These are phyloP conservation scores for Ustilaginoidea virens DNA, from an alignment of 2,329 filamentous ascomycete species.

Conservation along the genomic window DNA sequence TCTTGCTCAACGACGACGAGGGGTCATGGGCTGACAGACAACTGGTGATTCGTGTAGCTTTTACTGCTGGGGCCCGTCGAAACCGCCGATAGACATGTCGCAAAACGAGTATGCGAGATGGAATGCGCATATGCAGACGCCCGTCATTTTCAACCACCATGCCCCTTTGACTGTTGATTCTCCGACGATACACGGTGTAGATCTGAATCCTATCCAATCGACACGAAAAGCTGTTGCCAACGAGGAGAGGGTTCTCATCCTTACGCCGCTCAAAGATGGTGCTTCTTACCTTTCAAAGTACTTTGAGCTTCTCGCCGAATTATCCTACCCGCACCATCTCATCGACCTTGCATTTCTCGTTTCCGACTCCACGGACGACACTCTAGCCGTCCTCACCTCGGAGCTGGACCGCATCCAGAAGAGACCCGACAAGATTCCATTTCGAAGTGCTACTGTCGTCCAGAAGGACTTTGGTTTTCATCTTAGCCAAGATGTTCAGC, in stretches of 20 bases:
- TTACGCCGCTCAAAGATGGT: constrained; percentile 88
- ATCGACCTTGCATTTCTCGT: constrained; percentile 94
- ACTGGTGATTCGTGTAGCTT: constrained; percentile 43
- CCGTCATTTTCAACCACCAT: constrained; percentile 93
- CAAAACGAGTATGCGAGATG: constrained; percentile 81
- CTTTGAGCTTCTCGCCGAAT: constrained; percentile 78
- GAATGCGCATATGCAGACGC: constrained; percentile 78
- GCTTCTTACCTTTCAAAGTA: constrained; percentile 70
- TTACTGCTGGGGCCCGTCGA: constrained; percentile 91
- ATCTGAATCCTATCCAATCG: constrained; percentile 75
- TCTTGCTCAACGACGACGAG: background rate
- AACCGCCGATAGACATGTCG: constrained; percentile 92
- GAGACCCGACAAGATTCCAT: constrained; percentile 63
- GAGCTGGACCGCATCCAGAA: constrained; percentile 84
- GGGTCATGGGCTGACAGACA: constrained; percentile 2
- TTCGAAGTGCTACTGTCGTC: constrained; percentile 70
- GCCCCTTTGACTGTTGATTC: constrained; percentile 73
- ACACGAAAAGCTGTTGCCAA: constrained; percentile 65
- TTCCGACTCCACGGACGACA: constrained; percentile 83
- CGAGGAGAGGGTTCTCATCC: constrained; percentile 75
- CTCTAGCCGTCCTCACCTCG: constrained; percentile 66
- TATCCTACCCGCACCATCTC: constrained; percentile 87
- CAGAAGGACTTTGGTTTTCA: constrained; percentile 79
- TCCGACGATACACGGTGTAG: constrained; percentile 59
- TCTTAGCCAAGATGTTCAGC: constrained; percentile 63